phyloP scores from a whole-genome alignment of 805 yeast species.

The Ogataea methylovora region DNA sequence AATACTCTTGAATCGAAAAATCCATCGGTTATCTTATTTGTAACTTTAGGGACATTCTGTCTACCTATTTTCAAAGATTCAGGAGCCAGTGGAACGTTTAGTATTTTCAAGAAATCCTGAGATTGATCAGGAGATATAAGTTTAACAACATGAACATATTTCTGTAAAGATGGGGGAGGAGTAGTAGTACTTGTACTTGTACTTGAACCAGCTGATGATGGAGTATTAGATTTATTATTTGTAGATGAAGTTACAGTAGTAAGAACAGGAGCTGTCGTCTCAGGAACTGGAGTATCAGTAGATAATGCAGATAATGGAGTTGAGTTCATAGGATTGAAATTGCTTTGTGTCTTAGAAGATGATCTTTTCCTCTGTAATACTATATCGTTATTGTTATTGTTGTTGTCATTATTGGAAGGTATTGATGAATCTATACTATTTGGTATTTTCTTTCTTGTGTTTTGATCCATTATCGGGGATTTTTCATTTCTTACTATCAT shows the following conservation, averaged over 20 bases:
- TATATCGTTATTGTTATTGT: no score
- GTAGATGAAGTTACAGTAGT: neutral
- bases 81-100: constrained; percentile 76
- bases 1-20: constrained; percentile 91
- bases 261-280: neutral
- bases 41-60: constrained; percentile 62
- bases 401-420: no score
- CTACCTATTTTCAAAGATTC: constrained; percentile 84
- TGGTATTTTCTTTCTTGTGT: no score
- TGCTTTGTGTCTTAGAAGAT: constrained; percentile 24
- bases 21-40: constrained; percentile 71
- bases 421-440: no score
- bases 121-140: constrained; percentile 74
- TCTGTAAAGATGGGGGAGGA: constrained; percentile 18
- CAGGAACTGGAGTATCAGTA: no score
- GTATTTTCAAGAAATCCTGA: constrained; percentile 62
- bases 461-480: no score
- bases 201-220: neutral
- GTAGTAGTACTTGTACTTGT: neutral
- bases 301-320: constrained; percentile 10
- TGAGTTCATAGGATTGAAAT: constrained; percentile 21
- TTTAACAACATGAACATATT: constrained; percentile 53
- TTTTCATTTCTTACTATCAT: no score
- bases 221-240: neutral
- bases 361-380: constrained; percentile 19